Conservation (phyloP, 192 early-diverging fungal species). For the Coemansia sp. region DNA sequence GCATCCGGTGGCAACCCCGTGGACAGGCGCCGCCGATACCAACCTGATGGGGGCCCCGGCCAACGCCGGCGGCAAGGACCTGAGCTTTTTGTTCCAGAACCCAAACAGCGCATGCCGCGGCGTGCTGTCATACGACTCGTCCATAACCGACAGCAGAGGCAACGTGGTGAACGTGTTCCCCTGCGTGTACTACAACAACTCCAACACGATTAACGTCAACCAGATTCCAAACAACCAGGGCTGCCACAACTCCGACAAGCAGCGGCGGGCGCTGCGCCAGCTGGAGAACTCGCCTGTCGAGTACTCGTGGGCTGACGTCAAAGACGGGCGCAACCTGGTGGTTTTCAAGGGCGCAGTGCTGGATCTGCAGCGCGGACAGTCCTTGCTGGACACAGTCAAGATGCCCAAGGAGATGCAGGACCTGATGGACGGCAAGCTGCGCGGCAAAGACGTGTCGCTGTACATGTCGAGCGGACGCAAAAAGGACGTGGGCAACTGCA, state of each 20-base stretch:
- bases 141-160: constrained; percentile 24
- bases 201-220: constrained; percentile 41
- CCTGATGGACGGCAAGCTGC: constrained; percentile 46
- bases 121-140: constrained; percentile 38
- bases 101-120: constrained; percentile 67
- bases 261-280: constrained; percentile 43
- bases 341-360: constrained; percentile 77
- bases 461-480: constrained; percentile 54
- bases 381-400: constrained; percentile 57
- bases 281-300: constrained; percentile 56
- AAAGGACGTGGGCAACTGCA: constrained; percentile 63
- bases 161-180: constrained; percentile 68
- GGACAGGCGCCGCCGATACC: constrained; percentile 45
- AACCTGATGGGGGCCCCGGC: constrained; percentile 58
- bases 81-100: constrained; percentile 76
- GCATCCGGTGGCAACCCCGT: constrained; percentile 52
- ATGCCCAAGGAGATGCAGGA: constrained; percentile 22
- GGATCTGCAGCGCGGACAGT: constrained; percentile 64
- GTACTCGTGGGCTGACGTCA: constrained; percentile 68
- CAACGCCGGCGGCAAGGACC: constrained; percentile 65
- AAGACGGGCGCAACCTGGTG: constrained; percentile 58
- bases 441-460: constrained; percentile 55
- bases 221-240: constrained; percentile 56
- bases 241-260: constrained; percentile 60
- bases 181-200: constrained; percentile 61